Base-by-base conservation (phyloP, 2,329 filamentous ascomycete species). In the Furcasterigmium sp. region DNA sequence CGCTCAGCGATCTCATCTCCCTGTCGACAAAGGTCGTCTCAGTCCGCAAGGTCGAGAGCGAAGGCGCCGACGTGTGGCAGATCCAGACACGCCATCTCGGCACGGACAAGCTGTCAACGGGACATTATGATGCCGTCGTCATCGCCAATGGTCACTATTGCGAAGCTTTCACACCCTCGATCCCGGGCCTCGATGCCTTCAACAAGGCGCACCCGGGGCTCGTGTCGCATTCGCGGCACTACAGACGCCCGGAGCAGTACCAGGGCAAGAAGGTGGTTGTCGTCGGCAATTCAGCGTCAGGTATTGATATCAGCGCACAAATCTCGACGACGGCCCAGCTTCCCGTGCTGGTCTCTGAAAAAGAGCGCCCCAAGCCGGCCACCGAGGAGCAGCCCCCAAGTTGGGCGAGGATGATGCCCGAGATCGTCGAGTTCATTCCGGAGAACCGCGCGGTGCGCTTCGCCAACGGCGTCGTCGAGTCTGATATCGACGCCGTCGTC, bases 251-350 rank as follows among this genome's bases (percentile, higher is more conserved):
- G 2, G 46, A 57, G 13, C 53, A 58, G 4, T 65, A 59, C n/a
- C 41, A 50, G 10, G 52, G 51, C 30, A 65, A 65, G 63, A 82
- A 85, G 39, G 65, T 90, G 8, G 56, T 66, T 5, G 72, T 90
- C 0, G 75, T 90, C 0, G 86, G 86, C 5, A 86, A 81, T 55
- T 82, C 80, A 1, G 83, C 84, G 0, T 88, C 84, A 0, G 86
- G 84, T 3, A 65, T 85, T 28, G 47, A 91, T 52, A 82, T 90
- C 40, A 79, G 78, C 21, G 65, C 66, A 1, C 85, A 89, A 51
- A 79, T 89, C 23, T 72, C 70, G 8, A 56, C 64, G 2, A 63
- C 76, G 34, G 78, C 74, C 54, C 61, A 69, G 47, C 62, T 62
- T 0, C 78, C 77, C 3, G 58, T 90, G 0, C 60, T 88, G 15